Conservation (phyloP, 225 moss, liverwort and hornwort species). For the Polytrichum formosum region DNA sequence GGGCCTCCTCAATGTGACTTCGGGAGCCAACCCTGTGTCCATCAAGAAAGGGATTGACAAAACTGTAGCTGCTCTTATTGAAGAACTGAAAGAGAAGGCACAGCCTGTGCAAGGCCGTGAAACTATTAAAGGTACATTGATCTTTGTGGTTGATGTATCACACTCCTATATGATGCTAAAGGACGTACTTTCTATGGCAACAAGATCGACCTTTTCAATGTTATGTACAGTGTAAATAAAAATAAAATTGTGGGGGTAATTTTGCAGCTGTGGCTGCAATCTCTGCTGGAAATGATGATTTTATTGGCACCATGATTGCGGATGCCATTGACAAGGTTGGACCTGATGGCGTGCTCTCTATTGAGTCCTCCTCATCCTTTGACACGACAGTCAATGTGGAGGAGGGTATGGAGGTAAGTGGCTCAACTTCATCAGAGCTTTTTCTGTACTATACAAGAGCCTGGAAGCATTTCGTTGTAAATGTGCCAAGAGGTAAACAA, state of each 20-base stretch:
- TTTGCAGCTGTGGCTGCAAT: conserved; percentile 46
- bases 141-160: too few relatives aligned
- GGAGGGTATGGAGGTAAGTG: conserved; percentile 67
- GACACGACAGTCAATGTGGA: conserved; percentile 60
- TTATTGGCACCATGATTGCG: conserved; percentile 46
- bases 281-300: conserved; percentile 52
- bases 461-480: not conserved
- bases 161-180: too few relatives aligned
- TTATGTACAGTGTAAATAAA: too few relatives aligned
- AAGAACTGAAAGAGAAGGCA: conserved; percentile 31
- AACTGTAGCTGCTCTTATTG: conserved; percentile 32
- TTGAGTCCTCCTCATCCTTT: conserved; percentile 56
- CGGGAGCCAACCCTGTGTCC: conserved; percentile 65
- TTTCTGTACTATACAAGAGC: not conserved
- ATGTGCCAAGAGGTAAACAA: not conserved
- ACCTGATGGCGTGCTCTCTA: conserved; percentile 45
- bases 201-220: not conserved
- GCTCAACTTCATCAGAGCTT: not conserved
- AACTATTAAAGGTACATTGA: conserved; percentile 29
- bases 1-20: conserved; percentile 74
- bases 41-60: conserved; percentile 52
- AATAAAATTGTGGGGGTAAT: not conserved
- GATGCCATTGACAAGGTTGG: conserved; percentile 72
- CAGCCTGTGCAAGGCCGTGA: conserved; percentile 34
- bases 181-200: too few relatives aligned